Evolutionary conservation across 2,329 filamentous ascomycete species (phyloP), one percentile per base, ranked within the genome.

Genomic region (Stemphylium lycopersici): DNA sequence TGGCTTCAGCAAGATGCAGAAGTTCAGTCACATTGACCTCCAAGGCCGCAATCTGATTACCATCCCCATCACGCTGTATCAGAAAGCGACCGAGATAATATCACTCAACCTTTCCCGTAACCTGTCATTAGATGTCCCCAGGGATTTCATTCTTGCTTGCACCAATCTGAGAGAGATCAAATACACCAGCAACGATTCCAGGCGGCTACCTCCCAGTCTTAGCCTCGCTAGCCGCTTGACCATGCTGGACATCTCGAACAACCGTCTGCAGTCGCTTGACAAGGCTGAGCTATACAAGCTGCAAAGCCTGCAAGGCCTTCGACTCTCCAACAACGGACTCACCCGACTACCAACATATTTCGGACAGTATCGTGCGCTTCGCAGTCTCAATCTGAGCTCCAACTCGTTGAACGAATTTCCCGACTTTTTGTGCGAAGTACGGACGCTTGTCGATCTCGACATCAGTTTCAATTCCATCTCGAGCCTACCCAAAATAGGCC

Each of bases 81-180:
- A 91, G 56, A 96, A 92, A 73, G 90, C 93, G 0, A 83, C 86
- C 10, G 95, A 99, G 70, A 98, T 99, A 64, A 93, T 96, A 50
- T 96, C 92, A 0, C 83, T 99, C 34, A 98, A 99, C 69, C 81
- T 99, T 8, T 98, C 95, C 1, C 86, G 91, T 33, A 99, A 99
- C 66, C 79, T 98, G 39, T 95, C 92, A 0, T 82, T 99, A 24
- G 91, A 97, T 66, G 87, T 99, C 12, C 95, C 95, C 0, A 91
- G 92, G 69, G 95, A 99, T 75, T 99, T 99, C 71, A 93, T 99
- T 50, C 91, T 96, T 72, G 90, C 91, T 24, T 99, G 95, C 77
- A 87, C 89, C 64, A 92, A 93, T 68, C 80, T 99, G 16, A 87
- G 93, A 45, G 95, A 99, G 73, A 95, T 99, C 81, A 96, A 96